Percentiles rank a stretch among this genome's conserved stretches.
Evolutionary conservation across 805 yeast species (phyloP).

Genomic region (Candida glaebosa): DNA sequence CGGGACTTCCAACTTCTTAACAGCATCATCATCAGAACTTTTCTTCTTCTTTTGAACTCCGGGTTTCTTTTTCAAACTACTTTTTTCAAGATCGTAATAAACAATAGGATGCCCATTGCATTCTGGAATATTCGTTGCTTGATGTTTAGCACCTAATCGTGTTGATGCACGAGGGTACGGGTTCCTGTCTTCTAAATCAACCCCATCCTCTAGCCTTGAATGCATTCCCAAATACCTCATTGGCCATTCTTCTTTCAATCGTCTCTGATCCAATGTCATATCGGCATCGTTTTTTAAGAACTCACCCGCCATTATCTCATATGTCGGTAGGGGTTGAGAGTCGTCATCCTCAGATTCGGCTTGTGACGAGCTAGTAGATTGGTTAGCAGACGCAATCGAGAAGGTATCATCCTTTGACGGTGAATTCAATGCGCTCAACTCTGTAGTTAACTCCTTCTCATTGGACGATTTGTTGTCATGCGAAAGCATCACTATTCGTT

Average conservation of each 20-base stretch:
- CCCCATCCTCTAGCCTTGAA: conserved; percentile 68
- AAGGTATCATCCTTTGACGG: conserved; percentile 6
- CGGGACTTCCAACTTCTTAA: conserved; percentile 42
- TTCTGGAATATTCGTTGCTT: conserved; percentile 60
- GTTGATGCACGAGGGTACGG: conserved; percentile 81
- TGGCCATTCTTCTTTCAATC: conserved; percentile 73
- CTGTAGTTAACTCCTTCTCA: conserved; percentile 29
- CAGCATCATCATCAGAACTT: conserved; percentile 15
- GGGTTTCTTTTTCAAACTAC: conserved; percentile 10
- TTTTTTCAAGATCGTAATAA: conserved; percentile 52
- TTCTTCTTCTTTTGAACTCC: conserved; percentile 13
- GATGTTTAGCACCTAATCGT: conserved; percentile 70
- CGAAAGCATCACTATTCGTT: conserved; percentile 37
- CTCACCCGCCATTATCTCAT: conserved; percentile 54
- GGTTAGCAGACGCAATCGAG: conserved; percentile 3
- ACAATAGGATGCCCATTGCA: conserved; percentile 59
- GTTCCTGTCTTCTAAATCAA: conserved; percentile 67
- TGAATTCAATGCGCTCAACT: conserved; percentile 12
- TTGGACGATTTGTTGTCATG: conserved; percentile 41
- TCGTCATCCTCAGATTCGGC: conserved; percentile 13
- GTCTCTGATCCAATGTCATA: conserved; percentile 41
- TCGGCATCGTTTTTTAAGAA: conserved; percentile 47
- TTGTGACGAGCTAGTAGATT: conserved; percentile 9
- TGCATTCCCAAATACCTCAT: conserved; percentile 77
- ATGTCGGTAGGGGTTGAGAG: conserved; percentile 37